Percentiles rank a stretch among this genome's conserved stretches.
Evolutionary conservation across 2,329 filamentous ascomycete genomes (phyloP).

Genomic region (Tolypocladium album): DNA sequence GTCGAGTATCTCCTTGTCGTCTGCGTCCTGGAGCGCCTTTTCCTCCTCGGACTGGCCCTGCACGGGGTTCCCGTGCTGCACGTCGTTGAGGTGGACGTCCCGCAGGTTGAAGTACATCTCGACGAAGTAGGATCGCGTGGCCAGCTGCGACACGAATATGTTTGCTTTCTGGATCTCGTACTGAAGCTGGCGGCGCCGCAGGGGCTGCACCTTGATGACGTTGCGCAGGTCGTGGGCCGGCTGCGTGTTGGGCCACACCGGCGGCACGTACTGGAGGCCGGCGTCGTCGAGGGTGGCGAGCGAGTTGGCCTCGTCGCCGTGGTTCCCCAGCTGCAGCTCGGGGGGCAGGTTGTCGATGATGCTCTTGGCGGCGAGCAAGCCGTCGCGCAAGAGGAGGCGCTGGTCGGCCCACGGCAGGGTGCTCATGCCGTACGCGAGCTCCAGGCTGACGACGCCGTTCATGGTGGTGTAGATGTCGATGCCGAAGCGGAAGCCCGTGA

Average conservation of each 20-base stretch:
- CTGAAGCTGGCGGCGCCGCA: constrained; percentile 49
- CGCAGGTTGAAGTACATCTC: constrained; percentile 75
- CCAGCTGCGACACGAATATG: constrained; percentile 71
- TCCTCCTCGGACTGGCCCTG: constrained; percentile 3
- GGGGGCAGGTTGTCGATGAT: constrained; percentile 57
- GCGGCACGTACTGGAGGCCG: constrained; percentile 40
- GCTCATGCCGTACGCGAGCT: constrained; percentile 71
- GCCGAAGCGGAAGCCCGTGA: constrained; percentile 74
- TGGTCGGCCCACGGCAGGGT: constrained; percentile 72
- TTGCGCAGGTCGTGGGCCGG: constrained; percentile 39
- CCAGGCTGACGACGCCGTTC: constrained; percentile 66
- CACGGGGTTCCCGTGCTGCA: constrained; percentile 15
- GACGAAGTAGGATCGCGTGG: constrained; percentile 73
- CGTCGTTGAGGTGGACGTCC: constrained; percentile 48
- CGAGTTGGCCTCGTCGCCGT: constrained; percentile 22
- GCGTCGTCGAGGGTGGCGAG: constrained; percentile 31
- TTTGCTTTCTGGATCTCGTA: constrained; percentile 90
- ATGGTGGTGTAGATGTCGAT: constrained; percentile 73
- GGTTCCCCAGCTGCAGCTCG: constrained; percentile 50
- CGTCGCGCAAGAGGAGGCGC: constrained; percentile 59
- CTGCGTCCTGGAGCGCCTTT: constrained; percentile 25
- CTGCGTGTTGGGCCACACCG: constrained; percentile 34
- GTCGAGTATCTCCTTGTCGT: constrained; percentile 40
- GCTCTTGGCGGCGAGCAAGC: constrained; percentile 58
- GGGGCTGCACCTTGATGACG: constrained; percentile 35